A percentile compares a stretch with the other conserved stretches of the same genome.
These are phyloP conservation scores for Solanum okadae DNA, from an alignment of 257 asterid species.

Conservation along the genomic window DNA sequence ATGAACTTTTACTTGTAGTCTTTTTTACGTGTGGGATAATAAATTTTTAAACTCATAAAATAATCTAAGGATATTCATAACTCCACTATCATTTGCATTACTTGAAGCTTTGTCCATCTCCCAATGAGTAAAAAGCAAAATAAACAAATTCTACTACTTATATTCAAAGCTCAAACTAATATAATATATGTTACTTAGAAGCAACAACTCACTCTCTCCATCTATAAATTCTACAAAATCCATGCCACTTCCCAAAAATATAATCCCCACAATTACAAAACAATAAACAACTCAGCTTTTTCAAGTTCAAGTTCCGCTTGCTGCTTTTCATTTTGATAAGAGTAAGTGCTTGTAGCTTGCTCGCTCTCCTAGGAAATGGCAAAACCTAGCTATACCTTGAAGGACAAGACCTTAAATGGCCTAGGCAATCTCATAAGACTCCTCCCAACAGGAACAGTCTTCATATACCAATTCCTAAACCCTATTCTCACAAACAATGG, in stretches of 20 bases:
- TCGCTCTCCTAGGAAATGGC: constrained; percentile 10
- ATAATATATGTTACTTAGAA: constrained; percentile 16
- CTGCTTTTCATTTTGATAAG: neutral
- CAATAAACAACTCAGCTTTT: neutral
- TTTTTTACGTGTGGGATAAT: neutral
- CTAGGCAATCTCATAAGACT: constrained; percentile 58
- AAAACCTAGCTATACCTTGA: constrained; percentile 6
- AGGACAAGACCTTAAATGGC: constrained; percentile 32
- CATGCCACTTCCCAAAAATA: neutral
- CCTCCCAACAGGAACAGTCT: constrained; percentile 69
- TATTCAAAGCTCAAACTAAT: constrained; percentile 3
- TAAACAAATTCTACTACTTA: constrained; percentile 7
- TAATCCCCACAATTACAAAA: neutral
- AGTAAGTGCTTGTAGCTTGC: neutral
- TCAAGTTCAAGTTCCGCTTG: neutral
- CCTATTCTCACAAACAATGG: constrained; percentile 80
- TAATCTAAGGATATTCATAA: neutral
- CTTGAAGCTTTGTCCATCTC: neutral
- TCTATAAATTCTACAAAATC: neutral
- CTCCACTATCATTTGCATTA: neutral
- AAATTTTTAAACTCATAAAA: too few species aligned
- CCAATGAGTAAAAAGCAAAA: constrained; percentile 8
- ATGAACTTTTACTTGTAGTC: neutral
- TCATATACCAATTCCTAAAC: constrained; percentile 61
- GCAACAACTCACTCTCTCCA: constrained; percentile 8